These are phyloP conservation scores for Dothidotthia symphoricarpi DNA, from an alignment of 2,329 filamentous ascomycete genomes.

Conservation along the genomic window DNA sequence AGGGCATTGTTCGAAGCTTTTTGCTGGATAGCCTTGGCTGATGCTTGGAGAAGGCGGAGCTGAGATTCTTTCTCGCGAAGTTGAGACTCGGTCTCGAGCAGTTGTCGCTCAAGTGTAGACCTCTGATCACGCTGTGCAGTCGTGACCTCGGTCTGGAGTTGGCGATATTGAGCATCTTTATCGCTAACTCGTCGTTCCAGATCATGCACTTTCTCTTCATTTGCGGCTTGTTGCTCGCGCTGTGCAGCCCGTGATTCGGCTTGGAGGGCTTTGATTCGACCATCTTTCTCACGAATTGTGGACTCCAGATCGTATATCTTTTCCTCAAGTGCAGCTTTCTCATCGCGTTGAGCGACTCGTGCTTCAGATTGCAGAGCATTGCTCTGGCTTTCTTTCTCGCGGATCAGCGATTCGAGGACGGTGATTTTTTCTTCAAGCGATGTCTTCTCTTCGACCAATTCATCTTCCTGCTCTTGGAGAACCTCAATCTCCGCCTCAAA, in stretches of 20 bases:
- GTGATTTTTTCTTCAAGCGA: conserved; percentile 59
- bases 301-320: conserved; percentile 47
- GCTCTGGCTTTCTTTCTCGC: conserved; percentile 38
- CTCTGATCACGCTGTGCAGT: conserved; percentile 44
- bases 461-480: conserved; percentile 46
- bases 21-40: conserved; percentile 29
- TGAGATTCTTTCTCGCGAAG: conserved; percentile 30
- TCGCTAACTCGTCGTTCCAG: conserved; percentile 29
- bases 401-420: conserved; percentile 35
- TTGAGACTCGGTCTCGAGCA: conserved; percentile 21
- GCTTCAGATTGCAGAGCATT: conserved; percentile 20
- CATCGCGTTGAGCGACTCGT: conserved; percentile 61
- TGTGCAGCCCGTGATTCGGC: conserved; percentile 55
- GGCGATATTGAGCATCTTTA: conserved; percentile 31
- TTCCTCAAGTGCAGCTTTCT: conserved; percentile 42
- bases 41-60: conserved; percentile 27
- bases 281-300: conserved; percentile 35
- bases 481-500: conserved; percentile 58
- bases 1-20: conserved; percentile 32
- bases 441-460: conserved; percentile 51
- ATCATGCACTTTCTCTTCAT: conserved; percentile 52
- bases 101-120: conserved; percentile 52
- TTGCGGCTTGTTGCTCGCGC: conserved; percentile 47
- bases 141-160: conserved; percentile 29
- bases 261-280: conserved; percentile 16